These are phyloP conservation scores for Alisma plantagoaquatica DNA, from an alignment of 106 monocot genomes.

Conservation along the genomic window DNA sequence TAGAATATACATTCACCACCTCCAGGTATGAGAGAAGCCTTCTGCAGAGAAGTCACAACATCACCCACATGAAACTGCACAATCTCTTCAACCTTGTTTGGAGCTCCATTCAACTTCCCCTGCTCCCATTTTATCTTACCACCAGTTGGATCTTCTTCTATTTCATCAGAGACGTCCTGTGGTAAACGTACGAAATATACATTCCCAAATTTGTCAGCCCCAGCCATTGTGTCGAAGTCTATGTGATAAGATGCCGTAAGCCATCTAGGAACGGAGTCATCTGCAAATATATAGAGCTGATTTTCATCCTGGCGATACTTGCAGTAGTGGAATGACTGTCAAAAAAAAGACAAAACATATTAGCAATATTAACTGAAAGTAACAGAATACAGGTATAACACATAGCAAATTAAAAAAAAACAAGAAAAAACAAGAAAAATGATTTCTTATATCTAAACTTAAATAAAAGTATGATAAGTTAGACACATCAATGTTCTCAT, in stretches of 20 bases:
- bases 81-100: constrained; percentile 95
- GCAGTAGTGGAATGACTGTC: constrained; percentile 99
- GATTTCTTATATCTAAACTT: no score
- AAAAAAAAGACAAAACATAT: constrained; percentile 5
- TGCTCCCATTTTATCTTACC: constrained; percentile 98
- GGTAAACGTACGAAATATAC: constrained; percentile 81
- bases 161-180: constrained; percentile 93
- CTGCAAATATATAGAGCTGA: constrained; percentile 91
- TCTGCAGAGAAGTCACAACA: constrained; percentile 86
- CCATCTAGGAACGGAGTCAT: constrained; percentile 92
- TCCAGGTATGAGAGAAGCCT: constrained; percentile 85
- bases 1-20: constrained; percentile 90
- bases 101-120: constrained; percentile 93
- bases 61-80: constrained; percentile 98
- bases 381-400: not conserved
- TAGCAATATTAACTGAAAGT: not conserved
- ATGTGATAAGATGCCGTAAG: constrained; percentile 82
- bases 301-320: constrained; percentile 94
- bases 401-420: not conserved
- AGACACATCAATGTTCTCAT: no score
- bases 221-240: constrained; percentile 98
- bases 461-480: no score
- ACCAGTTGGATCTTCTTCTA: constrained; percentile 97
- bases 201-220: constrained; percentile 96
- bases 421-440: no score